Evolutionary conservation across 1,139 yeast species (phyloP).

Genomic region (Dujonia santamariae): DNA sequence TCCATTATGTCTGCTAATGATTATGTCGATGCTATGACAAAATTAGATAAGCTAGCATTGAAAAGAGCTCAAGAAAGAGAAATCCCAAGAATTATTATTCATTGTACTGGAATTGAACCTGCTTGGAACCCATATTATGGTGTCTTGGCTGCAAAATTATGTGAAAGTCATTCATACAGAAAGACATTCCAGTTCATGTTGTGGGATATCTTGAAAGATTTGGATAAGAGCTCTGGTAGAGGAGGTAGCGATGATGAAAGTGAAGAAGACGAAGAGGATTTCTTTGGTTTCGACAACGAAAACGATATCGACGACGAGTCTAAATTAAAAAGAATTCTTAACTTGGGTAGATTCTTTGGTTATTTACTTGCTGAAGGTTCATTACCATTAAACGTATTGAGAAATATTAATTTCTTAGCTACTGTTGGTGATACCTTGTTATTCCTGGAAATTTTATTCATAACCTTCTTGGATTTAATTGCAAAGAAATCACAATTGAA

Average conservation of each 20-base stretch:
- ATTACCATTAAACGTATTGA: constrained; percentile 67
- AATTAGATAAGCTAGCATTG: constrained; percentile 73
- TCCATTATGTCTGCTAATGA: constrained; percentile 96
- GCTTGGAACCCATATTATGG: constrained; percentile 91
- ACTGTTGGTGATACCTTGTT: constrained; percentile 62
- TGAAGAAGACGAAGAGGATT: constrained; percentile 34
- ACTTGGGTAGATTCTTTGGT: constrained; percentile 80
- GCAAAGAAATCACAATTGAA: constrained; percentile 63
- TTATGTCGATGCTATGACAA: constrained; percentile 80
- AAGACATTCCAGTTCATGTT: constrained; percentile 85
- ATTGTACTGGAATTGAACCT: constrained; percentile 82
- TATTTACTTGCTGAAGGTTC: constrained; percentile 68
- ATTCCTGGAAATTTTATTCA: constrained; percentile 71
- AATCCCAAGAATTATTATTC: constrained; percentile 79
- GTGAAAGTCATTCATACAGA: constrained; percentile 65
- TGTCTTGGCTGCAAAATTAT: constrained; percentile 69
- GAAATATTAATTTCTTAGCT: constrained; percentile 72
- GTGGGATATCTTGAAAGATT: constrained; percentile 83
- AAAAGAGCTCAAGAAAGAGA: constrained; percentile 85
- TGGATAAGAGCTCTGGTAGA: constrained; percentile 41
- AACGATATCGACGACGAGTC: constrained; percentile 37
- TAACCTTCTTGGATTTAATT: constrained; percentile 60
- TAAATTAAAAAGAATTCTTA: constrained; percentile 58
- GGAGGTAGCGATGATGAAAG: constrained; percentile 43
- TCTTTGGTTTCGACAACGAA: constrained; percentile 27